These are phyloP conservation scores for Plasmodium gonderi DNA, from an alignment of 169 alveolate species.

Conservation along the genomic window DNA sequence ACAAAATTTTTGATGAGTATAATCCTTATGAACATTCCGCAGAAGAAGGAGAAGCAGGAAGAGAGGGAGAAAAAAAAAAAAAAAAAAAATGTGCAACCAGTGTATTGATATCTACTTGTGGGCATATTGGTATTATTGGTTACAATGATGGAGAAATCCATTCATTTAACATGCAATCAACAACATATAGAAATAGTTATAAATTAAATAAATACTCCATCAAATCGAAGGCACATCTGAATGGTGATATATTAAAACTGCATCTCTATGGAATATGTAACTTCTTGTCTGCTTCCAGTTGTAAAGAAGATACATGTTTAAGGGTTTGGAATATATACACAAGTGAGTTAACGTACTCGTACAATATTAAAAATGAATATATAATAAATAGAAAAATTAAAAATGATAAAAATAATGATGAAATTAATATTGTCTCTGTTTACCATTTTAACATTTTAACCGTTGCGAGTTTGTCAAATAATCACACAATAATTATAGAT, in stretches of 20 bases:
- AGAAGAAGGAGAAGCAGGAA: background rate
- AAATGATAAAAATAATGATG: background rate
- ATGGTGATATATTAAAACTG: slow-evolving; percentile 48
- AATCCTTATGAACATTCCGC: background rate
- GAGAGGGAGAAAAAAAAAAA: background rate
- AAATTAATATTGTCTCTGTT: slow-evolving; percentile 11
- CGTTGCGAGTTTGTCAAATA: slow-evolving; percentile 50
- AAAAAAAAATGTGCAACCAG: slow-evolving; percentile 84
- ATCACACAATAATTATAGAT: slow-evolving; percentile 28
- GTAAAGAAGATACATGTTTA: slow-evolving; percentile 23
- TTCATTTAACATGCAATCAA: slow-evolving; percentile 91
- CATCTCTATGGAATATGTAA: slow-evolving; percentile 39
- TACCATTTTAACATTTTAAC: slow-evolving; percentile 56
- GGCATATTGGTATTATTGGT: slow-evolving; percentile 95
- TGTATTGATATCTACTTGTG: slow-evolving; percentile 92
- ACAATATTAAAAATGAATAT: slow-evolving; percentile 18
- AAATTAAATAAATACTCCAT: slow-evolving; percentile 62
- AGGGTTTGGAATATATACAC: slow-evolving; percentile 70
- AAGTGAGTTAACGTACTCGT: slow-evolving; percentile 25
- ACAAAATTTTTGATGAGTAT: slow-evolving; percentile 86
- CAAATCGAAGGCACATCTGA: slow-evolving; percentile 50
- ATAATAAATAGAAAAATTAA: background rate
- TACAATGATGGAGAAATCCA: slow-evolving; percentile 91
- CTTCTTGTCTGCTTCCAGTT: slow-evolving; percentile 54
- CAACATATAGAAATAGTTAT: slow-evolving; percentile 44